Evolutionary conservation across 768 basidiomycete species (phyloP), one percentile per base, ranked within the genome.

Genomic region (Termitomyces heimii): DNA sequence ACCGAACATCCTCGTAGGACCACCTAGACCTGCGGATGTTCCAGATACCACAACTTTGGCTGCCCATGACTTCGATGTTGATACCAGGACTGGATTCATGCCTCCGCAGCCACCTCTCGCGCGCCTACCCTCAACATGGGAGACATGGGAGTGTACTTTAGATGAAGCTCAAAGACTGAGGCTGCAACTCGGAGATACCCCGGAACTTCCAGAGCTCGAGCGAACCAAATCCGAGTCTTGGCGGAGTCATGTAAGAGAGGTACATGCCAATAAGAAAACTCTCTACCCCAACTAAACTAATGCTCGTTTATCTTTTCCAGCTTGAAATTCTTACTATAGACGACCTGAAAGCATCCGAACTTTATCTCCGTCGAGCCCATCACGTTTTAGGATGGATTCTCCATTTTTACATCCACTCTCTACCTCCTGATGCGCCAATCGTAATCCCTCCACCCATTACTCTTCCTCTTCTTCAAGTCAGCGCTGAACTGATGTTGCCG

Each of bases 81-180:
- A 95, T 68, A 86, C 88, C 10, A 77, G 84, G 16, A 92, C 93
- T 0, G 95, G 96, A 0, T 98, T 98, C 70, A 87, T 98, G 83
- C 90, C 95, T 2, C 86, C 89, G 0, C 76, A 82, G 14, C 81
- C 84, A 0, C 94, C 94, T 1, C 68, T 87, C 0, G 63, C 72
- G 7, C 80, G 87, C 22, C 77, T 96, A 1, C 84, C 86, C 0
- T 56, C 40, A 0, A 67, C 72, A 54, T 96, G 84, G 82, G 85
- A 83, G 44, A 65, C 73, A 45, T 98, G 92, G 94, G 93, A 96
- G 68, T 68, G 65, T 10, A 67, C 69, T 20, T 78, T 87, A 2
- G 82, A 81, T 50, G 72, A 67, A 16, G 87, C 83, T 5, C 70
- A 80, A 60, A 63, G 63, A 1, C 60, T 64, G 34, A 73, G 77